A percentile compares a stretch with the other conserved stretches of the same genome.
phyloP scores from a whole-genome alignment of 192 early-diverging fungal genomes.

The Backusella tarrabulga region DNA sequence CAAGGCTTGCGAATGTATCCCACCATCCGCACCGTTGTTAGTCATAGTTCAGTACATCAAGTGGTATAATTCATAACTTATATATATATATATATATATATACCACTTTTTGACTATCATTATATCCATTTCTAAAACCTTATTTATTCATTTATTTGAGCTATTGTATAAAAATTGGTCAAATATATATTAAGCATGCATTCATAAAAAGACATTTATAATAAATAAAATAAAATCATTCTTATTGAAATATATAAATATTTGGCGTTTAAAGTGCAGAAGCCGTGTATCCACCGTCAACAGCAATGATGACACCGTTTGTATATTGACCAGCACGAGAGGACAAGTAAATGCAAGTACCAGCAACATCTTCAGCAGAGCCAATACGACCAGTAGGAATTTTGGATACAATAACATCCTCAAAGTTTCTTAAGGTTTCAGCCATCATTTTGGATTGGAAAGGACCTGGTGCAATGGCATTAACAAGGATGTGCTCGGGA shows the following conservation, averaged over 20 bases:
- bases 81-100: background rate
- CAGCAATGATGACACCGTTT: constrained; percentile 76
- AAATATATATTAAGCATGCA: background rate
- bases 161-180: background rate
- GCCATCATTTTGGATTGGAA: constrained; percentile 82
- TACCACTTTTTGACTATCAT: background rate
- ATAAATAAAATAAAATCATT: background rate
- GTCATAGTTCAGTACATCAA: background rate
- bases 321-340: constrained; percentile 74
- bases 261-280: background rate
- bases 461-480: constrained; percentile 69
- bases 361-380: constrained; percentile 82
- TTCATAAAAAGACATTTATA: background rate
- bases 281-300: constrained; percentile 24
- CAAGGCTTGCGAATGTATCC: constrained; percentile 84
- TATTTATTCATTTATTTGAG: background rate
- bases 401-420: constrained; percentile 48
- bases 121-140: background rate
- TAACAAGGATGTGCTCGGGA: constrained; percentile 56
- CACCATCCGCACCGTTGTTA: constrained; percentile 47
- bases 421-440: constrained; percentile 48
- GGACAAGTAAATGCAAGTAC: constrained; percentile 73
- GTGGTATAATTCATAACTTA: background rate
- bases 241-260: too few relatives aligned
- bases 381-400: constrained; percentile 81